A percentile compares a stretch with the other conserved stretches of the same genome.
These are phyloP conservation scores for Leptographium radiaticola DNA, from an alignment of 2,329 filamentous ascomycete species.

Conservation along the genomic window DNA sequence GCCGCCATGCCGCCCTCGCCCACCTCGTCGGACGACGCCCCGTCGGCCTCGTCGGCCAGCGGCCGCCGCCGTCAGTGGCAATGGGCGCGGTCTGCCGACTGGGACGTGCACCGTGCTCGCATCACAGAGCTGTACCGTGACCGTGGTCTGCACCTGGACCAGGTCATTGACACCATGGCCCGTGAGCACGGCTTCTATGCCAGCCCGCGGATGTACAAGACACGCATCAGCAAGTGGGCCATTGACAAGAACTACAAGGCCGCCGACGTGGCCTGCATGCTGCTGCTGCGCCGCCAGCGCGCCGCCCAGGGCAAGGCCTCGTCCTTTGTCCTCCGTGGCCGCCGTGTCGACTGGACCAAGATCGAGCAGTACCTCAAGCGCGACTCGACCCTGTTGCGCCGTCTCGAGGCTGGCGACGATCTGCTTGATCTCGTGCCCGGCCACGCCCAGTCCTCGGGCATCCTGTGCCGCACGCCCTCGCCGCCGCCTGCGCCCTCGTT, in stretches of 20 bases:
- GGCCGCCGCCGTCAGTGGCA: slow-evolving; percentile 5
- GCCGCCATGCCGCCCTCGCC: slow-evolving; percentile 1
- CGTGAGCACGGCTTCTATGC: slow-evolving; percentile 14
- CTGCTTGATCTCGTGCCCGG: slow-evolving; percentile 8
- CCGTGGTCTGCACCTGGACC: slow-evolving; percentile 14
- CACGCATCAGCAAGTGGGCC: slow-evolving; percentile 20
- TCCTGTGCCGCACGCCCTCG: slow-evolving; percentile 15
- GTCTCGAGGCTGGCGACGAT: slow-evolving; percentile 9
- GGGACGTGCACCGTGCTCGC: slow-evolving; percentile 14
- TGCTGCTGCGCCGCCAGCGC: slow-evolving; percentile 14
- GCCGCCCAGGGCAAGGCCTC: slow-evolving; percentile 14
- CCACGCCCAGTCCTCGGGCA: slow-evolving; percentile 9
- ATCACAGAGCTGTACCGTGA: slow-evolving; percentile 18
- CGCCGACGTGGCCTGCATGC: slow-evolving; percentile 16
- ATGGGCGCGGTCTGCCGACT: slow-evolving; percentile 13
- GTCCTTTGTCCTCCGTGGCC: slow-evolving; percentile 14
- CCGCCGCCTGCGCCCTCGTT: neutral
- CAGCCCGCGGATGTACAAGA: slow-evolving; percentile 22
- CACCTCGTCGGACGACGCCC: slow-evolving; percentile 1
- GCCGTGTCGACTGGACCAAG: slow-evolving; percentile 15
- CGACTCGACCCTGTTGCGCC: slow-evolving; percentile 11
- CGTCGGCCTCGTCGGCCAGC: too few relatives aligned
- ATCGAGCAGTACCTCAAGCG: slow-evolving; percentile 18
- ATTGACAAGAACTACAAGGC: slow-evolving; percentile 20
- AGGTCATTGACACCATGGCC: slow-evolving; percentile 17